Evolutionary conservation across 345 rosid genomes (phyloP).

Genomic region (Aegle marmelos): DNA sequence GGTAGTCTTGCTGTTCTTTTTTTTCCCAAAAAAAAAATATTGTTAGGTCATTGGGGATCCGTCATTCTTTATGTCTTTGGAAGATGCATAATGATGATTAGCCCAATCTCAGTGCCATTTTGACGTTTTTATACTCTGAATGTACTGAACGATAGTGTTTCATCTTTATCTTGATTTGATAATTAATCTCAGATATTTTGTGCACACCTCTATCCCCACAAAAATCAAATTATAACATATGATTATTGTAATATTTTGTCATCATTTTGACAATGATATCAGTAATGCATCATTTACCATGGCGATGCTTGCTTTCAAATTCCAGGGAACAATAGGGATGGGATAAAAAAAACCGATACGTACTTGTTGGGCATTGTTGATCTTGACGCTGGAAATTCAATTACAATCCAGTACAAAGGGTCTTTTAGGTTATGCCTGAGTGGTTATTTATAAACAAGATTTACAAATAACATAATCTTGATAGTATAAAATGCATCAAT

Average conservation of each 20-base stretch:
- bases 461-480: too few relatives aligned
- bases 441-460: background rate
- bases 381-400: background rate
- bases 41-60: constrained; percentile 6
- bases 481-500: too few relatives aligned
- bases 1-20: background rate
- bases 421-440: background rate
- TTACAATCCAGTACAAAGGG: background rate
- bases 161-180: background rate
- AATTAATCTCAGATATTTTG: background rate
- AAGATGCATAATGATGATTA: constrained; percentile 8
- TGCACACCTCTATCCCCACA: background rate
- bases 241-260: background rate
- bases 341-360: background rate
- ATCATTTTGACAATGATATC: background rate
- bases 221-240: background rate
- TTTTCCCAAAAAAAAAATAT: background rate
- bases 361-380: background rate
- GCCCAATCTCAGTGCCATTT: constrained; percentile 7
- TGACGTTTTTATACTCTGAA: background rate
- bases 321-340: background rate
- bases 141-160: background rate
- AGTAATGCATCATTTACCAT: background rate
- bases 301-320: background rate
- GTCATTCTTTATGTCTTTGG: constrained; percentile 5